Evolutionary conservation across 108 stramenopile species (phyloP).

Genomic region (Cylindrotheca fusiformis): DNA sequence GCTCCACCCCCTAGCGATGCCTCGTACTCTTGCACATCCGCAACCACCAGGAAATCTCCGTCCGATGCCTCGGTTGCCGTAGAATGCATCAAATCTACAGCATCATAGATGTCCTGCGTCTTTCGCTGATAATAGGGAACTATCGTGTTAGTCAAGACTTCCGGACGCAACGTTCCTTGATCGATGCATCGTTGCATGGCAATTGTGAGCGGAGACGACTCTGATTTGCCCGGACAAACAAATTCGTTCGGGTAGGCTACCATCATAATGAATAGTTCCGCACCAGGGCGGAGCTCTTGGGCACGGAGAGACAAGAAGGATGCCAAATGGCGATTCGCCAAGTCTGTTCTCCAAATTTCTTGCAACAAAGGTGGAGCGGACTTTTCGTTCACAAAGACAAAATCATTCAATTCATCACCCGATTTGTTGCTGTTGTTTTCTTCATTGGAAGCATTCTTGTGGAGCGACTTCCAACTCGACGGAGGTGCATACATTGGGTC

Average conservation of each 20-base stretch:
- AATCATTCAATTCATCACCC: slow-evolving; percentile 2
- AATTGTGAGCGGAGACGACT: slow-evolving; percentile 2
- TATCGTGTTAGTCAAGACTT: slow-evolving; percentile 15
- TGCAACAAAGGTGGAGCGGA: slow-evolving; percentile 14
- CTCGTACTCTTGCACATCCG: slow-evolving; percentile 1
- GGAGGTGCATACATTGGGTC: slow-evolving; percentile 12
- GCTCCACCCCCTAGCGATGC: background rate
- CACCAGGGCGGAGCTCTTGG: slow-evolving; percentile 31
- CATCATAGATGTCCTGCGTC: slow-evolving; percentile 16
- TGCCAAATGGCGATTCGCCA: slow-evolving; percentile 27
- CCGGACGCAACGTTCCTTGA: slow-evolving; percentile 18
- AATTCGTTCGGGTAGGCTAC: slow-evolving; percentile 31
- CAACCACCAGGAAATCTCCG: background rate
- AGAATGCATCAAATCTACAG: slow-evolving; percentile 9
- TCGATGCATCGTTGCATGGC: slow-evolving; percentile 32
- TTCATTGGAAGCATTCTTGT: background rate
- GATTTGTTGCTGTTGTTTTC: slow-evolving; percentile 4
- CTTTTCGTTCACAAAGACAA: slow-evolving; percentile 20
- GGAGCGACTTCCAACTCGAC: slow-evolving; percentile 25
- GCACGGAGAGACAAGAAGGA: slow-evolving; percentile 31
- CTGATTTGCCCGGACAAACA: background rate
- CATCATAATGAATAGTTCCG: slow-evolving; percentile 35
- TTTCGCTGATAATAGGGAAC: slow-evolving; percentile 32
- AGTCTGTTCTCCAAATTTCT: slow-evolving; percentile 20
- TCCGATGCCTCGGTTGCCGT: too few species aligned